phyloP scores from a whole-genome alignment of 805 yeast species.

The Tetrapisispora taiwanensis region DNA sequence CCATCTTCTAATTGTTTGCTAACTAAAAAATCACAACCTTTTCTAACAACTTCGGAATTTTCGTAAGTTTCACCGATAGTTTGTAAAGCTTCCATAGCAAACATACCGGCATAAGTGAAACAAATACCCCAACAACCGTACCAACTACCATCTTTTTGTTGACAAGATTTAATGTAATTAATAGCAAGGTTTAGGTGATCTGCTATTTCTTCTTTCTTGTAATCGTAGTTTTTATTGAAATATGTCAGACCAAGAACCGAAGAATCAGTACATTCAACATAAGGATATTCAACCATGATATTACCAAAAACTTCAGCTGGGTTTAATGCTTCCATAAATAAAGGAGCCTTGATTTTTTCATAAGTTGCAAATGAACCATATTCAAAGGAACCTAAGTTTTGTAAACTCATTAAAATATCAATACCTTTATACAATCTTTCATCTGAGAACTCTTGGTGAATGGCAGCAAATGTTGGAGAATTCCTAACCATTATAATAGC shows the following conservation, averaged over 20 bases:
- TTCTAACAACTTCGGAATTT: constrained; percentile 50
- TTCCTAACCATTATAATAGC: constrained; percentile 87
- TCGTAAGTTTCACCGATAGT: constrained; percentile 55
- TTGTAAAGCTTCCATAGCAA: constrained; percentile 85
- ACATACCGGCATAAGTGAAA: constrained; percentile 92
- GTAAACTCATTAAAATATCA: constrained; percentile 66
- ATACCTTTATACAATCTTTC: constrained; percentile 55
- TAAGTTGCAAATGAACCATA: constrained; percentile 90
- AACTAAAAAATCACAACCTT: constrained; percentile 79
- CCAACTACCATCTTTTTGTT: constrained; percentile 84
- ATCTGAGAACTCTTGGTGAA: constrained; percentile 44
- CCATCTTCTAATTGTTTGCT: constrained; percentile 76
- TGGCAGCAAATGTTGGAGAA: constrained; percentile 39
- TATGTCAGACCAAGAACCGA: constrained; percentile 80
- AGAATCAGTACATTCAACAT: constrained; percentile 96
- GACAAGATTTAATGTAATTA: constrained; percentile 56
- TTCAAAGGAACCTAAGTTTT: constrained; percentile 69
- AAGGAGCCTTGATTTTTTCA: constrained; percentile 75
- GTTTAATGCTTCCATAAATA: constrained; percentile 63
- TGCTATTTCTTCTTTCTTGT: constrained; percentile 55
- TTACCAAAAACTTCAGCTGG: constrained; percentile 98
- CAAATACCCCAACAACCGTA: constrained; percentile 99
- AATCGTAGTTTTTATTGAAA: constrained; percentile 56
- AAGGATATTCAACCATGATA: constrained; percentile 97
- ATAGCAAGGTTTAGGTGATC: constrained; percentile 68